Conservation (phyloP, 1,284 basidiomycete genomes). For the Meira miltonrushii region DNA sequence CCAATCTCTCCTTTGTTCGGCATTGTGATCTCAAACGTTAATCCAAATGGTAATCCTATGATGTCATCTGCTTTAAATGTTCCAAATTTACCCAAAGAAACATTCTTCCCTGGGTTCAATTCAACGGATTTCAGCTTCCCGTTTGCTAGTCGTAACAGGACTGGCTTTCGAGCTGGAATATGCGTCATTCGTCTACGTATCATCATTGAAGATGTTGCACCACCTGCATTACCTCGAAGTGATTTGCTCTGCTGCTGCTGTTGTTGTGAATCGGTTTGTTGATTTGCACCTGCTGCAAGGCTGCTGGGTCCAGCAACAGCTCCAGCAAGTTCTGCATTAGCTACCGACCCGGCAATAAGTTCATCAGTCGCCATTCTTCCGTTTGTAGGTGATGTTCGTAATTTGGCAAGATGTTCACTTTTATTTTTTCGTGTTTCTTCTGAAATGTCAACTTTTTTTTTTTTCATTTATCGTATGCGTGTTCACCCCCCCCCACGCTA, state of each 20-base stretch:
- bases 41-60: slow-evolving; percentile 48
- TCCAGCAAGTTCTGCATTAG: neutral
- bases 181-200: slow-evolving; percentile 19
- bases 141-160: slow-evolving; percentile 41
- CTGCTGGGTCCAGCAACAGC: neutral
- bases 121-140: slow-evolving; percentile 41
- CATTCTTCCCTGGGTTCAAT: slow-evolving; percentile 33
- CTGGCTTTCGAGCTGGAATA: slow-evolving; percentile 26
- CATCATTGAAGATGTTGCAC: neutral
- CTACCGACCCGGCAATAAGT: too few species aligned
- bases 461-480: too few species aligned
- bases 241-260: too few species aligned
- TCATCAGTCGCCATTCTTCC: too few species aligned
- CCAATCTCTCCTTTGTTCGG: neutral
- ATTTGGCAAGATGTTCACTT: too few species aligned
- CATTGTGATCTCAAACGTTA: slow-evolving; percentile 45
- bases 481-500: too few species aligned
- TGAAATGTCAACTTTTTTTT: too few species aligned
- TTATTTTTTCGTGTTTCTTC: too few species aligned
- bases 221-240: neutral
- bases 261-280: neutral
- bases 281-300: neutral
- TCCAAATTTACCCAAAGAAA: slow-evolving; percentile 51
- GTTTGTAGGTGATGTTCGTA: too few species aligned
- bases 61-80: slow-evolving; percentile 45